Evolutionary conservation across 768 basidiomycete species (phyloP), one percentile per base, ranked within the genome.

Genomic region (Mrakia gelida): DNA sequence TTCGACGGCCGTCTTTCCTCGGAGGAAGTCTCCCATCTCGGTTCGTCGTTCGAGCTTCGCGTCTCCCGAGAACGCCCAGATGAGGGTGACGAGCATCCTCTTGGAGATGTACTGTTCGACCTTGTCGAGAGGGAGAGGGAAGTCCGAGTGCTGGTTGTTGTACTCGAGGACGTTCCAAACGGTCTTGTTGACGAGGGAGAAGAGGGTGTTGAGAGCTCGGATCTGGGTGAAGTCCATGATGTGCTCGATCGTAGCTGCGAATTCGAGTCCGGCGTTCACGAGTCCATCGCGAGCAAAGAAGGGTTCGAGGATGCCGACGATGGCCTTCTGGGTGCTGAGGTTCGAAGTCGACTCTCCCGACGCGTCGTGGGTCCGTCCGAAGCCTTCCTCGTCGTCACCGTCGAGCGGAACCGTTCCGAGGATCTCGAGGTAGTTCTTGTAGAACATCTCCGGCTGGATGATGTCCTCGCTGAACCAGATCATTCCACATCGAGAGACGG

Each of bases 401-500:
- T 94, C 95, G 81, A 98, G 85, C 16, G 94, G 89, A 0, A 91
- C 87, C 2, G 90, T 86, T 0, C 91, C 87, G 38, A 98, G 87
- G 0, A 91, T 91, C 73, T 89, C 87, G 67, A 99, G 89, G 82
- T 98, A 96, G 83, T 98, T 89, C 73, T 89, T 90, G 84, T 92
- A 97, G 26, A 97, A 89, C 97, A 98, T 98, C 0, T 88, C 86
- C 9, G 95, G 90, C 80, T 93, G 91, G 38, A 99, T 90, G 70
- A 97, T 90, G 80, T 98, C 95, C 78, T 98, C 95, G 83, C 95
- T 98, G 86, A 99, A 99, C 97, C 97, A 99, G 81, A 99, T 96
- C 97, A 99, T 99, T 84, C 97, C 97, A 82, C 97, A 99, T 76
- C 97, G 95, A 89, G 94, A 97, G 87, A 99, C 97, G 38, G 97